Evolutionary conservation across 805 yeast genomes (phyloP), one percentile per base, ranked within the genome.

Genomic region (Clavispora vitiphila): DNA sequence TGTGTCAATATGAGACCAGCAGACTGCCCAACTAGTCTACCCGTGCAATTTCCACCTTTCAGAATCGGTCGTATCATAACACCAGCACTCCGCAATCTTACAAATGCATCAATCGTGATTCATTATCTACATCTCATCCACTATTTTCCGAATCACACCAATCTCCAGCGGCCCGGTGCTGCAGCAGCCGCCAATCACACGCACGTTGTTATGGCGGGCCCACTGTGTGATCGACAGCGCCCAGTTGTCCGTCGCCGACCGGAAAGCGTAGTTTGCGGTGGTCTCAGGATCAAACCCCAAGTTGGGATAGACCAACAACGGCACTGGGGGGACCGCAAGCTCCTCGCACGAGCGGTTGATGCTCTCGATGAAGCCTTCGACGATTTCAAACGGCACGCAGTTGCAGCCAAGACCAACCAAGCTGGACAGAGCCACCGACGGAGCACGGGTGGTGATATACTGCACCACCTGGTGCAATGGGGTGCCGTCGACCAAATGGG

Each of bases 141-240:
- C 25, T 4, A 32, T 25, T 6, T 12, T 16, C 14, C 41, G 26
- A 18, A 38, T 32, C 19, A 6, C 40, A 10, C 41, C 44, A 12
- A 51, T 42, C 25, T 73, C 78, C 1, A 55, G 49, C 0, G 89
- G 88, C 0, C 78, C 71, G 1, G 87, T 81, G 50, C 87, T 69
- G 48, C 91, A 85, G 59, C 91, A 85, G 2, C 90, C 91, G 8
- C 93, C 93, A 40, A 85, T 64, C 14, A 62, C 53, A n/a, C 56
- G 48, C 8, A 83, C 69, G 26, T 71, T 69, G 2, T 71, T 69
- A 7, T 56, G 54, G 1, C 49, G 38, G 16, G 63, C 46, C 77
- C 83, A 76, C 15, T 58, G 54, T 22, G 53, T 41, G 2, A 71
- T 71, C 19, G 64, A 61, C 4, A 57, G 48, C 2, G 55, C 60